These are phyloP conservation scores for Ensete ventricosum DNA, from an alignment of 176 grass and related monocot species.

Conservation along the genomic window DNA sequence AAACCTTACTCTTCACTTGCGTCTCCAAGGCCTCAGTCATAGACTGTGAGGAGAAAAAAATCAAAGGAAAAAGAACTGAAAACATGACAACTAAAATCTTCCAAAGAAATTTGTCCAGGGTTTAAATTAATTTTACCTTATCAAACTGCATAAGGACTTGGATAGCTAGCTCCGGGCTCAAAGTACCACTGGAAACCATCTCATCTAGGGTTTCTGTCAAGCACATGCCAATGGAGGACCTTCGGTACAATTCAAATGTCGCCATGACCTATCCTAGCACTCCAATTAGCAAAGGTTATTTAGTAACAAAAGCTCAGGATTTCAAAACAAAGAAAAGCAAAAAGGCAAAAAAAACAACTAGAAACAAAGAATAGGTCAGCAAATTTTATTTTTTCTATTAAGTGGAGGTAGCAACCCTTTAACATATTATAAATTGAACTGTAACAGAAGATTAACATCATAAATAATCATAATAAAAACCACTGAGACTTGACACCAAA, in stretches of 20 bases:
- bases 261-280: constrained; percentile 28
- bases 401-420: neutral
- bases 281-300: neutral
- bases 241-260: constrained; percentile 77
- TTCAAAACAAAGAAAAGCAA: neutral
- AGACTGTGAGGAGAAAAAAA: constrained; percentile 34
- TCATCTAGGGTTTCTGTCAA: constrained; percentile 80
- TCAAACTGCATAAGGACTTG: constrained; percentile 87
- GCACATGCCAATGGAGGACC: constrained; percentile 63
- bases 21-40: constrained; percentile 60
- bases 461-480: neutral
- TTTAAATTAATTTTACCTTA: constrained; percentile 38
- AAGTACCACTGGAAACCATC: constrained; percentile 51
- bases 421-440: neutral
- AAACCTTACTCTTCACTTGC: constrained; percentile 72
- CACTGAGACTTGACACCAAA: no score
- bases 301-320: neutral
- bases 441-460: neutral
- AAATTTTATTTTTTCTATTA: neutral
- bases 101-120: neutral
- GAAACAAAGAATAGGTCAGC: neutral
- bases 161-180: constrained; percentile 74
- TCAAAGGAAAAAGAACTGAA: constrained; percentile 3
- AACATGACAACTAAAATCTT: neutral
- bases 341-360: no score